Evolutionary conservation across 768 basidiomycete species (phyloP).

Genomic region (Suillus discolor): DNA sequence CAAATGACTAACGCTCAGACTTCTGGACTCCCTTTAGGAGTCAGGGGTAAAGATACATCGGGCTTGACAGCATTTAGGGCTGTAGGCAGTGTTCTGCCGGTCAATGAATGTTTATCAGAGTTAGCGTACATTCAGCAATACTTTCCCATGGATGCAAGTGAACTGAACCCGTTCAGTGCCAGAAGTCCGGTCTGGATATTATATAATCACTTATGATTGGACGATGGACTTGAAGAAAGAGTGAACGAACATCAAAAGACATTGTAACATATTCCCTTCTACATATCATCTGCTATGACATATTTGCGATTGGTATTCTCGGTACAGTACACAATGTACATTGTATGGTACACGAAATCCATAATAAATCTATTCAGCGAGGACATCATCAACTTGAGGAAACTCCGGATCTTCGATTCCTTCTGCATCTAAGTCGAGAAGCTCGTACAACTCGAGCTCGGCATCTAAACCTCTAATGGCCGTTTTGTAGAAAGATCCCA

Average conservation of each 20-base stretch:
- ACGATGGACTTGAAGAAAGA: background rate
- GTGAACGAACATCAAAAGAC: background rate
- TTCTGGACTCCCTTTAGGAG: too few species aligned
- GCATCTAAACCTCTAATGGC: background rate
- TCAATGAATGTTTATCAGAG: background rate
- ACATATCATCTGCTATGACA: background rate
- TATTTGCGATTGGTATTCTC: background rate
- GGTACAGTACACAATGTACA: background rate
- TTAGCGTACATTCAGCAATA: background rate
- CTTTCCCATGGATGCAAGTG: background rate
- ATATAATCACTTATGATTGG: background rate
- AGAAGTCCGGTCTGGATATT: background rate
- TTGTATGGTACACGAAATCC: background rate
- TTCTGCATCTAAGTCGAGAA: background rate
- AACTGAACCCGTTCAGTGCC: background rate
- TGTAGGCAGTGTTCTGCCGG: background rate
- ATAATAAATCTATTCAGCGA: background rate
- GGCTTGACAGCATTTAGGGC: too few species aligned
- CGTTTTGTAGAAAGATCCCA: background rate
- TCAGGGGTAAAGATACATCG: too few species aligned
- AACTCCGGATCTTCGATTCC: background rate
- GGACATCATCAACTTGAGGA: background rate
- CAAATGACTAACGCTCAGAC: too few species aligned
- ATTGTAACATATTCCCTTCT: too few species aligned
- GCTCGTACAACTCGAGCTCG: too few species aligned